These are phyloP conservation scores for Astragalus membranaceus DNA, from an alignment of 306 rosid species.

Conservation along the genomic window DNA sequence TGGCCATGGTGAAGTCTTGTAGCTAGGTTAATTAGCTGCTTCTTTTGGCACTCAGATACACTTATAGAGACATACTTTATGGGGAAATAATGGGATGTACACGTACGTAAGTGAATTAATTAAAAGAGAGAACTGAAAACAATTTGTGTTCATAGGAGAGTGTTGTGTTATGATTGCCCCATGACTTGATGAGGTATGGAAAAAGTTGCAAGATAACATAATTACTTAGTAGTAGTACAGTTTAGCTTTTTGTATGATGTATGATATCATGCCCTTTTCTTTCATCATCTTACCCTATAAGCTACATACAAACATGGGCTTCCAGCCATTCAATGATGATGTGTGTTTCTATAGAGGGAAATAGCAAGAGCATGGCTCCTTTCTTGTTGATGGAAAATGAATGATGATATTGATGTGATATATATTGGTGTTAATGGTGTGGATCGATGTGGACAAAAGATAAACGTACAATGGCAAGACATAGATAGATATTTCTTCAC, in stretches of 20 bases:
- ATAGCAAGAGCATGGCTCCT: constrained; percentile 23
- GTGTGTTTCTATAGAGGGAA: constrained; percentile 31
- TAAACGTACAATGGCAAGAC: neutral
- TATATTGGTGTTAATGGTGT: too few species aligned
- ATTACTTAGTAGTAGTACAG: constrained; percentile 18
- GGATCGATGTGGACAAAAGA: constrained; percentile 10
- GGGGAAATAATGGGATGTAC: constrained; percentile 21
- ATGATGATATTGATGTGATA: constrained; percentile 1
- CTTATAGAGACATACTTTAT: constrained; percentile 16
- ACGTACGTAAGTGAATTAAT: too few species aligned
- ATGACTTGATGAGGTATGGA: constrained; percentile 39
- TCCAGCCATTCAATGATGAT: constrained; percentile 29
- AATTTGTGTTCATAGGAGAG: neutral
- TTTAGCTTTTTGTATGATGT: constrained; percentile 18
- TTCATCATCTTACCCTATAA: constrained; percentile 36
- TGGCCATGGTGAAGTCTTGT: neutral
- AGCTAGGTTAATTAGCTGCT: neutral
- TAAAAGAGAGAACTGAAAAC: too few species aligned
- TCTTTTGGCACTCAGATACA: constrained; percentile 15
- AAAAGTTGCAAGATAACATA: constrained; percentile 9
- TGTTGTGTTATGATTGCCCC: constrained; percentile 24
- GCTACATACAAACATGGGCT: constrained; percentile 27
- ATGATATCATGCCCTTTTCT: neutral
- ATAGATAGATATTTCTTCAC: neutral
- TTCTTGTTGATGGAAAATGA: constrained; percentile 17